Percentiles rank a stretch among this genome's conserved stretches.
Conservation (phyloP, 139 green algal species). For the Chlorella sp. region DNA sequence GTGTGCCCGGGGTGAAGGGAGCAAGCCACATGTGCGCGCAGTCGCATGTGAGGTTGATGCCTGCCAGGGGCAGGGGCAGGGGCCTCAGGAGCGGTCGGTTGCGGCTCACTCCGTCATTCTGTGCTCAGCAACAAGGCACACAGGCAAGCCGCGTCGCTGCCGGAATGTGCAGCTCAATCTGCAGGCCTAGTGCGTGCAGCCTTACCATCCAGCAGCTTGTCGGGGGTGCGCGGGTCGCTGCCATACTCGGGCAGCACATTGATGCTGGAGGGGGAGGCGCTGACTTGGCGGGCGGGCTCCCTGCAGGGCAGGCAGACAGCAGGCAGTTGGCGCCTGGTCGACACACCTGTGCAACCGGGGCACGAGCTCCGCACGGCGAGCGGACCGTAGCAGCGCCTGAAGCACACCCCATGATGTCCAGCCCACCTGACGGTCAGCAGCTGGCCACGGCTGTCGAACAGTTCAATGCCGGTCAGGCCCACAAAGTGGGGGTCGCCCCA, state of each 20-base stretch:
- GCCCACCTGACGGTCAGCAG: slow-evolving; percentile 9
- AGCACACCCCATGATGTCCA: no score
- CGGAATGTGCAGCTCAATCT: no score
- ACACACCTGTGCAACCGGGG: no score
- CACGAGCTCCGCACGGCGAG: no score
- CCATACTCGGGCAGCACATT: slow-evolving; percentile 41
- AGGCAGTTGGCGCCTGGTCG: no score
- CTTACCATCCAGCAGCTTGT: slow-evolving; percentile 55
- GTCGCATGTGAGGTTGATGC: slow-evolving; percentile 48
- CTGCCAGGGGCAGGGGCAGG: neutral
- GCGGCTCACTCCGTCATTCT: no score
- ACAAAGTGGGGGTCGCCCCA: slow-evolving; percentile 62
- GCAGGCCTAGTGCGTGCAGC: no score
- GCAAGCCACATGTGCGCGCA: slow-evolving; percentile 56
- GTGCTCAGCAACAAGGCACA: no score
- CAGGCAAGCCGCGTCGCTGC: no score
- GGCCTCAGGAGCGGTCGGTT: no score
- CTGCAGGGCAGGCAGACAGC: no score
- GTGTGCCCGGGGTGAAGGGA: slow-evolving; percentile 24
- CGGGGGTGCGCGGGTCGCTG: slow-evolving; percentile 37
- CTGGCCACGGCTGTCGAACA: slow-evolving; percentile 50
- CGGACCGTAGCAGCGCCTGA: no score
- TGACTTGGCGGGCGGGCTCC: slow-evolving; percentile 32
- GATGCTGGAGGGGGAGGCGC: slow-evolving; percentile 38
- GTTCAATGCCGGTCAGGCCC: slow-evolving; percentile 50